Base-by-base conservation (phyloP, 345 rosid genomes). In the Populus nigra region DNA sequence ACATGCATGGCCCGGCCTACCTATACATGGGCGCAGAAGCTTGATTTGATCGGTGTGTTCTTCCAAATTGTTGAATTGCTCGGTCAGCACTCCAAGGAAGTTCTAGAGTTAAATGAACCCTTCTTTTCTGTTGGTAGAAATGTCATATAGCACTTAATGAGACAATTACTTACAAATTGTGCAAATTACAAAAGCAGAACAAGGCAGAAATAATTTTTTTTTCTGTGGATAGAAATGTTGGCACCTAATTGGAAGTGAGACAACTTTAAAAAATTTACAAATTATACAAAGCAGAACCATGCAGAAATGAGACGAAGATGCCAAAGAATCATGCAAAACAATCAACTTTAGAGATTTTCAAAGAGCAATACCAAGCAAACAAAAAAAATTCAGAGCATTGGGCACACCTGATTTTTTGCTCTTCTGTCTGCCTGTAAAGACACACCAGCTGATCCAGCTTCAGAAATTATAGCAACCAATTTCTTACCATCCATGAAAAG, bases 41-140 rank as follows among this genome's bases (percentile, higher is more conserved):
- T 88, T 96, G 99, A 84, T 96, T 96, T 65, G 99, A 96, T 69
- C 99, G 88, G 83, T 93, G 99, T 69, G 98, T 96, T 88, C 99
- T 89, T 78, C 99, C 99, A 81, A 96, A 93, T 80, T 96, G 99
- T 82, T 96, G 99, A 85, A 96, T 96, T 75, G 99, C 99, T 73
- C 98, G 91, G 80, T 96, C 99, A 86, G 99, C 99, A 93, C 99
- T 96, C 99, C 99, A 96, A 57, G 99, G 99, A 84, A 96, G 99
- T 85, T 96, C 99, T 76, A 96, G 75, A 0, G 99, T 96, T 88
- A 96, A 87, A 81, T 96, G 99, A 77, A 93, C 96, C 84, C 99
- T 91, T 87, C 99, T 88, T 82, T 82, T 96, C 99, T 96, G 90
- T 76, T 73, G 72, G 67, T 8, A 81, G 65, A 50, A 71, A 45